These are phyloP conservation scores for Pseudocercospora fijiensis DNA, from an alignment of 2,329 filamentous ascomycete genomes.

Conservation along the genomic window DNA sequence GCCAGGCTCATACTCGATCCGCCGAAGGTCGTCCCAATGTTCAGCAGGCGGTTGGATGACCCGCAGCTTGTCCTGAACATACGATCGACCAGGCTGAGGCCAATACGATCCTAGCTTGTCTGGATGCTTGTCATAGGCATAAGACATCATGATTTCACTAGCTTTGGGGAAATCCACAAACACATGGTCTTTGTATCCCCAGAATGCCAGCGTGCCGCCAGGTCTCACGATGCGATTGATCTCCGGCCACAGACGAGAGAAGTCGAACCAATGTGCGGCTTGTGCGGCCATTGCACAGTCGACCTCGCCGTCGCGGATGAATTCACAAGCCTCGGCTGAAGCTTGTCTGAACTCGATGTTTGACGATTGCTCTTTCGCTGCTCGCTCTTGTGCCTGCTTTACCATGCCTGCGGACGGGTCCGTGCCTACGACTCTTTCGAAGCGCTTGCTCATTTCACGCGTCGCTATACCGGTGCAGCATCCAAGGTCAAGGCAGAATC, in stretches of 20 bases:
- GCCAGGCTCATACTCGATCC: constrained; percentile 60
- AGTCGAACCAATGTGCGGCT: constrained; percentile 68
- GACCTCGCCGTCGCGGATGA: constrained; percentile 50
- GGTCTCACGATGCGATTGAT: constrained; percentile 54
- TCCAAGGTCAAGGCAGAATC: constrained; percentile 58
- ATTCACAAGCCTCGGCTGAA: constrained; percentile 53
- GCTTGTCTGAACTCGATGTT: constrained; percentile 54
- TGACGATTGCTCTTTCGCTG: constrained; percentile 29
- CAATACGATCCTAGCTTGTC: constrained; percentile 58
- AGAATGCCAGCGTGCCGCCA: constrained; percentile 63
- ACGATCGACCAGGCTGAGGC: constrained; percentile 60
- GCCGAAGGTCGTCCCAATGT: constrained; percentile 55
- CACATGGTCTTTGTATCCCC: constrained; percentile 65
- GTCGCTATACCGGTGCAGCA: constrained; percentile 62
- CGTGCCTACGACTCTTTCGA: constrained; percentile 53
- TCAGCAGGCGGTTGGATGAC: constrained; percentile 53
- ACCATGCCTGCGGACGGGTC: constrained; percentile 61
- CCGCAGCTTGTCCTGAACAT: constrained; percentile 54
- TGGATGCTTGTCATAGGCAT: constrained; percentile 53
- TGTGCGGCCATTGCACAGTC: constrained; percentile 57
- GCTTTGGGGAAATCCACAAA: constrained; percentile 56
- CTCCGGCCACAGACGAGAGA: constrained; percentile 55
- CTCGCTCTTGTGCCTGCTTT: constrained; percentile 34
- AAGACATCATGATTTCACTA: constrained; percentile 55
- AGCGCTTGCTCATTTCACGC: constrained; percentile 55